phyloP scores from a whole-genome alignment of 2,329 filamentous ascomycete species.

The Diaporthe caulivora region DNA sequence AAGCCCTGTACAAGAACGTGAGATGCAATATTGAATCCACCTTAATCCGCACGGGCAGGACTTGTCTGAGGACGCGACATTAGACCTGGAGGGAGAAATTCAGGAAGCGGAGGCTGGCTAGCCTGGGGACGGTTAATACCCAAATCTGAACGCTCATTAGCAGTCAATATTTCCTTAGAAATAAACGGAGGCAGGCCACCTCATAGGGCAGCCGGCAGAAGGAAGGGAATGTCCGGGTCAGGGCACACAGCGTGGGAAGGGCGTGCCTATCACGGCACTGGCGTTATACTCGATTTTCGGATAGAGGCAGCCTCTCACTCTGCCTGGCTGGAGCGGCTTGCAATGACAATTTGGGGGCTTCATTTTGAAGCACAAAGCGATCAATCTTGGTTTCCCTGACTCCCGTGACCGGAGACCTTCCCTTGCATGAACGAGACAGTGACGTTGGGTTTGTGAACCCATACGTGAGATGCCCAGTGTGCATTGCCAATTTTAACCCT shows the following conservation, averaged over 20 bases:
- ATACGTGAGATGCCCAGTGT: neutral
- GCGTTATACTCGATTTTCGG: constrained; percentile 10
- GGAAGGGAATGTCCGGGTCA: neutral
- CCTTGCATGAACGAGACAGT: neutral
- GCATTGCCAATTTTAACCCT: neutral
- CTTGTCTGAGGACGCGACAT: neutral
- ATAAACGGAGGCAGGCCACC: neutral
- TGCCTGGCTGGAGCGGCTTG: constrained; percentile 7
- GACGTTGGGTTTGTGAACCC: neutral
- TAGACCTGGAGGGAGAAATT: neutral
- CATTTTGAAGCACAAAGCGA: constrained; percentile 3
- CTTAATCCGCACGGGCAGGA: neutral
- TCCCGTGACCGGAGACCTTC: neutral
- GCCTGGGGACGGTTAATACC: constrained; percentile 29
- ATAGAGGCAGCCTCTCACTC: constrained; percentile 29
- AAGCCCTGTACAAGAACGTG: neutral
- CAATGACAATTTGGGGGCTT: constrained; percentile 18
- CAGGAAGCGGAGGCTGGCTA: constrained; percentile 4
- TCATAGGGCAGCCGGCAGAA: neutral
- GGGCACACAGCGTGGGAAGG: constrained; percentile 9
- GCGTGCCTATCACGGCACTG: constrained; percentile 15
- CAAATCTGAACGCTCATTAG: constrained; percentile 32
- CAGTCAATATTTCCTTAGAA: neutral
- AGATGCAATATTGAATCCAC: neutral
- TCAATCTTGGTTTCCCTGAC: neutral